Conservation (phyloP, 1,284 basidiomycete genomes). For the Ceratobasidium sp. region DNA sequence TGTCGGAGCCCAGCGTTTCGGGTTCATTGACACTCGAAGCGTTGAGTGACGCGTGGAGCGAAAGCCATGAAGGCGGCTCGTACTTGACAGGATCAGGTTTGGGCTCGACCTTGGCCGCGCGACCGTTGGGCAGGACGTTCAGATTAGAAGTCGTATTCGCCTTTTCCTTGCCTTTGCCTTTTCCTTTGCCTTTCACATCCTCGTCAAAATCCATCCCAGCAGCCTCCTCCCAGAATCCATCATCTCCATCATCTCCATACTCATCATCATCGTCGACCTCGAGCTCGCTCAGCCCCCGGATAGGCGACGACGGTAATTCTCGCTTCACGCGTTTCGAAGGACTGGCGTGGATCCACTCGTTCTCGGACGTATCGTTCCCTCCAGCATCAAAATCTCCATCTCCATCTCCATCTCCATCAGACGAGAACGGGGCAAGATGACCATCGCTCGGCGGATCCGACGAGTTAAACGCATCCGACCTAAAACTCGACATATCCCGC, state of each 20-base stretch:
- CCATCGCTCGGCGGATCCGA: constrained; percentile 50
- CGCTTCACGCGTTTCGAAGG: constrained; percentile 31
- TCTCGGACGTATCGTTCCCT: constrained; percentile 29
- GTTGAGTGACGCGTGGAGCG: constrained; percentile 77
- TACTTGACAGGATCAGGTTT: constrained; percentile 56
- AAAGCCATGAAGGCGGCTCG: constrained; percentile 77
- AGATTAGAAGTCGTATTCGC: constrained; percentile 41
- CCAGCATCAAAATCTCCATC: constrained; percentile 5
- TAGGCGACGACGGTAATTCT: constrained; percentile 24
- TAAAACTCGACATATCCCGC: constrained; percentile 8
- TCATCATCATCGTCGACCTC: constrained; percentile 61
- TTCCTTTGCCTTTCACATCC: constrained; percentile 51
- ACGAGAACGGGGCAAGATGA: constrained; percentile 52
- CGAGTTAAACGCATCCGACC: constrained; percentile 22
- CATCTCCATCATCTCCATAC: constrained; percentile 57
- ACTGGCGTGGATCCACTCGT: constrained; percentile 38
- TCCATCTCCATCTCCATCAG: constrained; percentile 23
- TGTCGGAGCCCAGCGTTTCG: constrained; percentile 65
- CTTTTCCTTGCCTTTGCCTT: constrained; percentile 54
- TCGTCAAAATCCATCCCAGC: constrained; percentile 49
- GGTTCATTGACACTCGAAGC: constrained; percentile 59
- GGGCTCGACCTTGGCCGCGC: constrained; percentile 64
- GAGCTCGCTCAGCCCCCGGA: background rate
- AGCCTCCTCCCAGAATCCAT: constrained; percentile 52
- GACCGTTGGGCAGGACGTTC: constrained; percentile 53